Percentiles rank a stretch among this genome's conserved stretches.
phyloP scores from a whole-genome alignment of 352 stramenopile species.

The Globisporangium iwayamae region DNA sequence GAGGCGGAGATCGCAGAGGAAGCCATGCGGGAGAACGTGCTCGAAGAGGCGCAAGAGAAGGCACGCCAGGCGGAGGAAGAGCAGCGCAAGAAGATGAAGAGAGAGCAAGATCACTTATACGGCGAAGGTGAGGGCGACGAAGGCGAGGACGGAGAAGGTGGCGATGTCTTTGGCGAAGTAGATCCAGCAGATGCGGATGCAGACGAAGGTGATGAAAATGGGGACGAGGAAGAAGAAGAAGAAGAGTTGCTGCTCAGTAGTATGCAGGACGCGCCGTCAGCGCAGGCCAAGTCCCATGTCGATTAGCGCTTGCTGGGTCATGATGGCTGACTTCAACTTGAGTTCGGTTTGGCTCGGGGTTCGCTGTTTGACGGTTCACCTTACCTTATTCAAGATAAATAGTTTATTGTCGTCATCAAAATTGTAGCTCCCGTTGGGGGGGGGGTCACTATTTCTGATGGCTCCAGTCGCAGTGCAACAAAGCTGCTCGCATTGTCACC shows the following conservation, averaged over 20 bases:
- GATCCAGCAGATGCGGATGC: slow-evolving; percentile 12
- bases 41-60: slow-evolving; percentile 32
- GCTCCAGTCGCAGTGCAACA: not conserved
- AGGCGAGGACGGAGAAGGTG: slow-evolving; percentile 15
- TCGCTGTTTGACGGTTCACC: not conserved
- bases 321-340: not conserved
- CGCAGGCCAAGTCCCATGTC: slow-evolving; percentile 5
- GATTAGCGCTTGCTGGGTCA: slow-evolving; percentile 1
- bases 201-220: slow-evolving; percentile 18
- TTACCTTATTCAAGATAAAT: not conserved
- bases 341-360: not conserved
- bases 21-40: slow-evolving; percentile 27
- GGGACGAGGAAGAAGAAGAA: slow-evolving; percentile 23
- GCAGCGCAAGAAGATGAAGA: slow-evolving; percentile 32
- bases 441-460: not conserved
- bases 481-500: not conserved
- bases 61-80: slow-evolving; percentile 37
- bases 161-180: slow-evolving; percentile 18
- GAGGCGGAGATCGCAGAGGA: slow-evolving; percentile 23
- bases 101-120: slow-evolving; percentile 43
- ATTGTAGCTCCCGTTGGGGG: not conserved
- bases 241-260: slow-evolving; percentile 14
- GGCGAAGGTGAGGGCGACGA: slow-evolving; percentile 31
- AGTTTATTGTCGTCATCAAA: not conserved
- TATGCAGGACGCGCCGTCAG: not conserved